A percentile compares a stretch with the other conserved stretches of the same genome.
Evolutionary conservation across 106 monocot species (phyloP).

Genomic region (Vanilla planifolia): DNA sequence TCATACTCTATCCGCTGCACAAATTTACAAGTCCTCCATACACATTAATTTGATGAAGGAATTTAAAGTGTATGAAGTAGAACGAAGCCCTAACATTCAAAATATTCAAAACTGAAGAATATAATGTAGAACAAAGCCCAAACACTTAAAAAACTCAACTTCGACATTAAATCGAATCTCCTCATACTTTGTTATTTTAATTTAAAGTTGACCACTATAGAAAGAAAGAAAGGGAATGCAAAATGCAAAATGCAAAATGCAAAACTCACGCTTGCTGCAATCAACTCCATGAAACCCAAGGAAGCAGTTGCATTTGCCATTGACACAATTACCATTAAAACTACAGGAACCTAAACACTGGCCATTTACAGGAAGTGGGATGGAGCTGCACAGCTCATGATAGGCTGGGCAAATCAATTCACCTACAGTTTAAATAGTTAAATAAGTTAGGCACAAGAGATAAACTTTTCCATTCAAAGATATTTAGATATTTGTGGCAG

Average conservation of each 20-base stretch:
- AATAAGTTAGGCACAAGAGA: neutral
- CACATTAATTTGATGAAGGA: no score
- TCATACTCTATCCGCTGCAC: no score
- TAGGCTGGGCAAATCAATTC: conserved; percentile 94
- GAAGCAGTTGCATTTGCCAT: conserved; percentile 84
- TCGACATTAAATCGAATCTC: no score
- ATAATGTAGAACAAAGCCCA: neutral
- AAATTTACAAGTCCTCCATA: no score
- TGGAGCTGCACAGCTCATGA: conserved; percentile 71
- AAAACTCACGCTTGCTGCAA: conserved; percentile 72
- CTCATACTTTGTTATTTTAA: no score
- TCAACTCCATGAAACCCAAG: conserved; percentile 91
- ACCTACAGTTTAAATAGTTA: conserved; percentile 36
- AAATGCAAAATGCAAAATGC: no score
- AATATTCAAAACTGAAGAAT: no score
- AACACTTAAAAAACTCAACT: no score
- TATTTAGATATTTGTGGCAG: neutral
- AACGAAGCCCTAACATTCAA: no score
- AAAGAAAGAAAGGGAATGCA: no score
- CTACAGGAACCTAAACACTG: conserved; percentile 66
- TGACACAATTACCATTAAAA: conserved; percentile 85
- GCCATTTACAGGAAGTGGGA: conserved; percentile 44
- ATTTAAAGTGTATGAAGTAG: no score
- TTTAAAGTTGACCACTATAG: no score
- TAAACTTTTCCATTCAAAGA: neutral